Percentiles rank a stretch among this genome's conserved stretches.
phyloP scores from a whole-genome alignment of 805 yeast species.

The Blastobotrys terrestris region DNA sequence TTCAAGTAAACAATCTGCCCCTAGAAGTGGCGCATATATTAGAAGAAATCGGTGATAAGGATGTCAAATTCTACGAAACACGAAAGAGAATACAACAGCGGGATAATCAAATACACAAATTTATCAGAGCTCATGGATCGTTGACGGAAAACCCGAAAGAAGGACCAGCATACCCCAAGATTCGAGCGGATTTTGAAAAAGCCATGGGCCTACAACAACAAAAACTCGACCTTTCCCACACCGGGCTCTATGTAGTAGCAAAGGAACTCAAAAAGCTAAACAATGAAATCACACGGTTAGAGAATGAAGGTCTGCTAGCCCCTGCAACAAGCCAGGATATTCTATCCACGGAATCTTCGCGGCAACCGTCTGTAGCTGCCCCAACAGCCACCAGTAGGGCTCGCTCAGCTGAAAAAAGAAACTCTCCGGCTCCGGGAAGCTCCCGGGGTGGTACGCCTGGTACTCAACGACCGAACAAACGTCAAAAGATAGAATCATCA shows the following conservation, averaged over 20 bases:
- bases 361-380: not conserved
- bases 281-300: conserved; percentile 67
- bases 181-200: conserved; percentile 58
- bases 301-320: conserved; percentile 74
- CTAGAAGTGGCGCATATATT: conserved; percentile 76
- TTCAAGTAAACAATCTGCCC: conserved; percentile 66
- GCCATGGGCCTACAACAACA: conserved; percentile 65
- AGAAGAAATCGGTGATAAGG: conserved; percentile 71
- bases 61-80: conserved; percentile 56
- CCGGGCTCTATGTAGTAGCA: conserved; percentile 70
- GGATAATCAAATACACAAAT: conserved; percentile 78
- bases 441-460: conserved; percentile 17
- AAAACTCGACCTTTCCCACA: conserved; percentile 72
- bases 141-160: conserved; percentile 78
- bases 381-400: not conserved
- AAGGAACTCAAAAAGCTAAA: conserved; percentile 71
- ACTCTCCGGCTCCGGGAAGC: conserved; percentile 13
- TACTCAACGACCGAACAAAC: conserved; percentile 17
- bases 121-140: conserved; percentile 77
- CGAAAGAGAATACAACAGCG: conserved; percentile 60
- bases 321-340: conserved; percentile 17
- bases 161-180: conserved; percentile 53
- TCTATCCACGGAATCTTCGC: conserved; percentile 1
- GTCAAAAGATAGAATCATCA: conserved; percentile 12
- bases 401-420: conserved; percentile 2